Evolutionary conservation across 2,329 filamentous ascomycete species (phyloP), one percentile per base, ranked within the genome.

Genomic region (Fusarium guadeloupense): DNA sequence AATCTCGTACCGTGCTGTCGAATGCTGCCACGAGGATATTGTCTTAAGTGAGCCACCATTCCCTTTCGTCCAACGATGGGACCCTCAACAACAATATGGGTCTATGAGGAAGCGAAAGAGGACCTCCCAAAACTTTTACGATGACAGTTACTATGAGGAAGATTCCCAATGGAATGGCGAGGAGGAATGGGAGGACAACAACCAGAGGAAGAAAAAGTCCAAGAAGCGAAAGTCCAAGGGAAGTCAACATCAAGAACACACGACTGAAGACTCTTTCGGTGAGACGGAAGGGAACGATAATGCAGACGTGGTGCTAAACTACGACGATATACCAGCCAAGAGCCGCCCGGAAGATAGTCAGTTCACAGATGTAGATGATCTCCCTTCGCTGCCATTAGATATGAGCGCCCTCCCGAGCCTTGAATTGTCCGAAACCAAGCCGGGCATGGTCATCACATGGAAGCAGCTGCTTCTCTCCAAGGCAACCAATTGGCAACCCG

Each of bases 1-100:
- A 64, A 88, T 97, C 56, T 83, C 80, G 10, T 86, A 96, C 58
- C 84, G 85, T 20, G 93, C 92, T 19, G 91, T 96, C 1, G 94
- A 98, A 73, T 97, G 93, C 75, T 86, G 87, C 59, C 83, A 90
- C n/a, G 84, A 90, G 25, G 84, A 82, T 6, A 77, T 92, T 33
- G 78, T 83, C 26, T 80, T 96, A 39, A 90, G 85, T 47, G 84
- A 91, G 28, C 93, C 94, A 0, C 91, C 93, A 0, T 97, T 96
- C 70, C 93, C 93, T 0, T 97, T 97, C 73, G 81, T 90, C 14
- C 93, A 97, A 74, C 85, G 91, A 40, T 97, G 93, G 94, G 92
- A 96, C 74, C 83, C 85, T 4, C 89, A 92, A 58, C 90, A 93
- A 68, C 77, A 78, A 62, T 76, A 69, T 44, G 72, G 72, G 3